Percentiles rank a stretch among this genome's conserved stretches.
Conservation (phyloP, 2,329 filamentous ascomycete genomes). For the Didymella pinodella region DNA sequence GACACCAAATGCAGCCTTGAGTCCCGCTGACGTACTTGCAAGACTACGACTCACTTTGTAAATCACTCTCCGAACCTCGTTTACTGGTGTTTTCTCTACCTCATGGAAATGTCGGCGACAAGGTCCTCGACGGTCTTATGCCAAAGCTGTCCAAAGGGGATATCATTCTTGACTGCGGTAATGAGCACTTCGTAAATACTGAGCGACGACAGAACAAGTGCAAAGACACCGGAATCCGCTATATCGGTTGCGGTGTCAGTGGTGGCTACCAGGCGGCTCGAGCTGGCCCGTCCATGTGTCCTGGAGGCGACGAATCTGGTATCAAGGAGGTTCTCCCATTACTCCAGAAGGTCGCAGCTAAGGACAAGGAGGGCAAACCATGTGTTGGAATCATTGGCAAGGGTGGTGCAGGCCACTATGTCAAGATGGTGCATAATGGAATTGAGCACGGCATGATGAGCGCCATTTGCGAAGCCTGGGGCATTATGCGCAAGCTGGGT, state of each 20-base stretch:
- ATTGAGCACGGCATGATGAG: constrained; percentile 78
- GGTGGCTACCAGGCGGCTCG: constrained; percentile 74
- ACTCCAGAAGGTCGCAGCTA: constrained; percentile 68
- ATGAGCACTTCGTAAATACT: constrained; percentile 72
- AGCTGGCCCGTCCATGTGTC: constrained; percentile 72
- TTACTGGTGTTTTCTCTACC: constrained; percentile 63
- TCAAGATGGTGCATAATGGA: constrained; percentile 80
- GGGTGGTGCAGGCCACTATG: constrained; percentile 72
- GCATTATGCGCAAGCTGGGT: constrained; percentile 65
- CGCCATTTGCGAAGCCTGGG: constrained; percentile 70
- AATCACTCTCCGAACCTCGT: constrained; percentile 58
- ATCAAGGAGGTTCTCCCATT: constrained; percentile 68
- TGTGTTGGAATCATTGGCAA: constrained; percentile 69
- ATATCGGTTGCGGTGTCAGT: constrained; percentile 72
- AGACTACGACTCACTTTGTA: constrained; percentile 61
- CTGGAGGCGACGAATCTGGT: constrained; percentile 66
- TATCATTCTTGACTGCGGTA: constrained; percentile 73
- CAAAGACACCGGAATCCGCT: constrained; percentile 65
- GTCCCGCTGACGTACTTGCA: constrained; percentile 29
- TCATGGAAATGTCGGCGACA: constrained; percentile 59
- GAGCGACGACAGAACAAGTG: constrained; percentile 68
- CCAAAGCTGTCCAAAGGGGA: constrained; percentile 66
- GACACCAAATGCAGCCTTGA: background rate
- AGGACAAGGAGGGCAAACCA: constrained; percentile 65
- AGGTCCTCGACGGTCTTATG: constrained; percentile 57